Evolutionary conservation across 2,329 filamentous ascomycete species (phyloP).

Genomic region (Aaosphaeria arxii): DNA sequence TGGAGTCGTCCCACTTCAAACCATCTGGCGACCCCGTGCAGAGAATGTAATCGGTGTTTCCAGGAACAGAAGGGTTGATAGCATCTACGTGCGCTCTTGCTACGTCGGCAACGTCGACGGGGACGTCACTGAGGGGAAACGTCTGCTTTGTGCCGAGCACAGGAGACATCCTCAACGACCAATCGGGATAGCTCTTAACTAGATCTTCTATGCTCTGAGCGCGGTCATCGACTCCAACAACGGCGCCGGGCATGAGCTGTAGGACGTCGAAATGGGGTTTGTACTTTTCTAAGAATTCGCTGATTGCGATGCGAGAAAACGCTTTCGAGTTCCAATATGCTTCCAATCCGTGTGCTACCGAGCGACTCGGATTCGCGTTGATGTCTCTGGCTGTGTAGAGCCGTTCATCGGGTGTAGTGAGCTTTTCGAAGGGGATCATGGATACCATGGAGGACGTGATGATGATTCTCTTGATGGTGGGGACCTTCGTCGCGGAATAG

Average conservation of each 20-base stretch:
- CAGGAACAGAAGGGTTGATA: slow-evolving; percentile 2
- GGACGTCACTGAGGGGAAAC: slow-evolving; percentile 1
- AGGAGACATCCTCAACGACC: not conserved
- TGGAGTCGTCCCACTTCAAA: slow-evolving; percentile 2
- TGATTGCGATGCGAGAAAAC: slow-evolving; percentile 18
- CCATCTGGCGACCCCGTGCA: slow-evolving; percentile 4
- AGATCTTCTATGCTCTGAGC: not conserved
- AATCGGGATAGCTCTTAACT: not conserved
- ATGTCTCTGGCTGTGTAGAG: slow-evolving; percentile 4
- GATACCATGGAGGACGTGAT: slow-evolving; percentile 13
- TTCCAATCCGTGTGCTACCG: slow-evolving; percentile 16
- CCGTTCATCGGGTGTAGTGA: slow-evolving; percentile 2
- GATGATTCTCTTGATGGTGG: slow-evolving; percentile 12
- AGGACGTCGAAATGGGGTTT: slow-evolving; percentile 7
- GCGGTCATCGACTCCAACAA: slow-evolving; percentile 7
- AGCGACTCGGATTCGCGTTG: slow-evolving; percentile 1
- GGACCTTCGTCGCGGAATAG: slow-evolving; percentile 7
- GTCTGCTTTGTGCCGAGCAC: slow-evolving; percentile 2
- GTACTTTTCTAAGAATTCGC: slow-evolving; percentile 12
- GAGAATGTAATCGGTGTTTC: slow-evolving; percentile 6
- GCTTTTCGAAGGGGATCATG: slow-evolving; percentile 5
- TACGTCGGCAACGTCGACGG: slow-evolving; percentile 7
- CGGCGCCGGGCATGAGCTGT: slow-evolving; percentile 5
- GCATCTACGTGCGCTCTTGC: slow-evolving; percentile 9
- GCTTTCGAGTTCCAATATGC: slow-evolving; percentile 30